Percentiles rank a stretch among this genome's conserved stretches.
Evolutionary conservation across 2,329 filamentous ascomycete genomes (phyloP).

Genomic region (Alternaria ethzedia): DNA sequence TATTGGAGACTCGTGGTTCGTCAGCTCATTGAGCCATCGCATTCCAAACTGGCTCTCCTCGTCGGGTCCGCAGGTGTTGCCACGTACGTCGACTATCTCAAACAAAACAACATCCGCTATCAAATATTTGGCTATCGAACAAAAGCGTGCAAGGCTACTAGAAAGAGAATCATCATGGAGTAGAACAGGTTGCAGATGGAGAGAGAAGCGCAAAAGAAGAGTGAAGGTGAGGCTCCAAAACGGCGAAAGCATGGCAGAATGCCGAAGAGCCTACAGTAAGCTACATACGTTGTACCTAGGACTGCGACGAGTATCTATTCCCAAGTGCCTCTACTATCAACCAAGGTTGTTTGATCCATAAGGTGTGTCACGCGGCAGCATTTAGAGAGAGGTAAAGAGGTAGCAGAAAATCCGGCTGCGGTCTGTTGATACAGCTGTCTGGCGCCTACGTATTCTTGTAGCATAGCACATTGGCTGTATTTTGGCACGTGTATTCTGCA

Average conservation of each 20-base stretch:
- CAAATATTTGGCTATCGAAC: not conserved
- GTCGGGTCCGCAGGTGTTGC: not conserved
- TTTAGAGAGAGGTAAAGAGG: not conserved
- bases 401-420: not conserved
- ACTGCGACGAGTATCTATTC: too few species aligned
- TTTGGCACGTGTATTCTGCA: not conserved
- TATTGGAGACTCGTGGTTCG: not conserved
- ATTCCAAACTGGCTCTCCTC: not conserved
- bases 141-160: not conserved
- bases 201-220: not conserved
- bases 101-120: not conserved
- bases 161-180: not conserved
- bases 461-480: not conserved
- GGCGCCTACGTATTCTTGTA: not conserved
- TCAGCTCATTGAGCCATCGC: not conserved
- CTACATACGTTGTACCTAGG: too few species aligned
- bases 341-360: too few species aligned
- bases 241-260: too few species aligned
- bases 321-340: too few species aligned
- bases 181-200: not conserved
- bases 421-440: not conserved
- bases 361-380: not conserved
- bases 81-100: not conserved
- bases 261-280: too few species aligned
- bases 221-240: not conserved